Evolutionary conservation across 306 rosid genomes (phyloP), one percentile per base, ranked within the genome.

Genomic region (Lupinus albus): DNA sequence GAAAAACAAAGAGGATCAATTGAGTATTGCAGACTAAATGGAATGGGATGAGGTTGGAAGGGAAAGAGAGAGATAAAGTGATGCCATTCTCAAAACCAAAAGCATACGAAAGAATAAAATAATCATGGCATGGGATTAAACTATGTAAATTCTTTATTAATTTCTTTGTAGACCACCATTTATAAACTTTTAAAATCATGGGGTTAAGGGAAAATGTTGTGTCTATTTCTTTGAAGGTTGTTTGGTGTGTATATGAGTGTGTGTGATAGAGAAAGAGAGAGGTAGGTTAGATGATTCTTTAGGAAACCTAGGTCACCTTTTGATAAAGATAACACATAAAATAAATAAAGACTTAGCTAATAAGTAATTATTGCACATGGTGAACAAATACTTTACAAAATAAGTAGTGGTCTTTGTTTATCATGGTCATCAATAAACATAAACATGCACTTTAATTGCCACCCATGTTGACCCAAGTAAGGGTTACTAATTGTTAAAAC

Each of bases 251-350:
- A n/a, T n/a, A n/a, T n/a, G n/a, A 8, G 54, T 5, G 36, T 7
- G 59, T 8, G 69, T 48, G 64, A 35, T 70, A 57, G 78, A 47
- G 72, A 39, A 25, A n/a, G 61, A 44, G 68, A 46, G 38, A 50
- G 68, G 30, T 30, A 42, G 71, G 72, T 73, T 69, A n/a, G 71
- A 77, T 77, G 74, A 67, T 77, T 73, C 42, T 77, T 77, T 63
- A 73, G 79, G 77, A 81, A 81, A 81, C 82, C 85, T 73, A 81
- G 77, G 82, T 73, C 21, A 57, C 71, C 85, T 73, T 73, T 77
- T 39, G 75, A 81, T 65, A 64, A 68, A 68, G 79, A 81, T 71
- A 81, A 81, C 73, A 45, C 68, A 64, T 68, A 63, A 68, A 81
- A 77, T 73, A 81, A 68, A 41, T 21, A 53, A 81, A 68, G 74